Conservation (phyloP, 441 rosid genomes). For the Croton laevigatus region DNA sequence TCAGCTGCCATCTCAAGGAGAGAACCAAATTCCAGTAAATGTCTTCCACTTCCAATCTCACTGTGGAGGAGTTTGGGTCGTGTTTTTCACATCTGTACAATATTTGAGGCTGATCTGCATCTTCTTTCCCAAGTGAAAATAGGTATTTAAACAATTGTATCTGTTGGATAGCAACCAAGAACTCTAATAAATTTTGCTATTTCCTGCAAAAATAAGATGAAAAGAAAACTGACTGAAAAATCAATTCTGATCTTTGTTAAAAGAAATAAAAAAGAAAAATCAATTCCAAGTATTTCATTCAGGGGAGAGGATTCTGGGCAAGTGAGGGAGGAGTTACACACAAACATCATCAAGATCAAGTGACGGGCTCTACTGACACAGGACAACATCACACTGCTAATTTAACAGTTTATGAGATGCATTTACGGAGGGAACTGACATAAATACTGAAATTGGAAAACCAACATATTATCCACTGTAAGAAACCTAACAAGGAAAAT, state of each 20-base stretch:
- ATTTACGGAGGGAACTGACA: too few relatives aligned
- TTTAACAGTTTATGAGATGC: too few relatives aligned
- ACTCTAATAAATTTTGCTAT: conserved; percentile 67
- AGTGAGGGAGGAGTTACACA: not conserved
- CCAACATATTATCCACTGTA: too few relatives aligned
- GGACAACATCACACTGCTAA: too few relatives aligned
- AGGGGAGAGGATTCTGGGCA: not conserved
- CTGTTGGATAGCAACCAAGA: conserved; percentile 78
- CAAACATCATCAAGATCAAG: not conserved
- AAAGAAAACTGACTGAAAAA: too few relatives aligned
- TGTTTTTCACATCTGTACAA: not conserved
- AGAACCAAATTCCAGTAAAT: not conserved
- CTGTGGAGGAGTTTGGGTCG: too few relatives aligned
- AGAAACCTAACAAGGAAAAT: not conserved
- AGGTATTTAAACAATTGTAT: conserved; percentile 22
- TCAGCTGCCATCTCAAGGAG: not conserved
- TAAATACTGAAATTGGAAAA: too few relatives aligned
- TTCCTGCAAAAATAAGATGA: conserved; percentile 49
- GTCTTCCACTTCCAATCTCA: not conserved
- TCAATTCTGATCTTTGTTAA: too few relatives aligned
- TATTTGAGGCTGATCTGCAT: not conserved
- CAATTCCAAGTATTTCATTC: not conserved
- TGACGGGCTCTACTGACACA: too few relatives aligned
- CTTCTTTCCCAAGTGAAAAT: not conserved
- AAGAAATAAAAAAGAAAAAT: too few relatives aligned